Conservation (phyloP, 257 asterid species). For the Phtheirospermum japonicum region DNA sequence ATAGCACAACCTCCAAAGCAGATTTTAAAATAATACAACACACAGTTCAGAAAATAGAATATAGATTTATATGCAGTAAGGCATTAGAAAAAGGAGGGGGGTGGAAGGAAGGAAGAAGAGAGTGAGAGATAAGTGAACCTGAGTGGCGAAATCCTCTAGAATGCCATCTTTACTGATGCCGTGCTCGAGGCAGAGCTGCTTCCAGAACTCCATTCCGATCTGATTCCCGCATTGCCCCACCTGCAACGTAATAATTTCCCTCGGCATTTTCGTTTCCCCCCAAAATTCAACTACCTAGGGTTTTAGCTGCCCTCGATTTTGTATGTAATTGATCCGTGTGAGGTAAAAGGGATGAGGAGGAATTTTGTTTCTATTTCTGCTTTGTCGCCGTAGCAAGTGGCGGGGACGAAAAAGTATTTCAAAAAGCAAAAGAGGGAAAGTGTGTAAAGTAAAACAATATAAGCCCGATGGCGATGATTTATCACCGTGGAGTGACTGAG, state of each 20-base stretch:
- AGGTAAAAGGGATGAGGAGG: neutral
- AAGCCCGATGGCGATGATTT: no score
- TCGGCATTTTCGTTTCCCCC: slow-evolving; percentile 56
- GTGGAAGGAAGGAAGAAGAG: no score
- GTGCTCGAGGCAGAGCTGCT: slow-evolving; percentile 98
- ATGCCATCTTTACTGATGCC: slow-evolving; percentile 97
- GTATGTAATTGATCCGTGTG: neutral
- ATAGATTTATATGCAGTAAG: neutral
- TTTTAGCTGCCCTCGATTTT: neutral
- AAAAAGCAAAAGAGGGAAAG: neutral
- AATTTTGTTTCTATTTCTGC: neutral
- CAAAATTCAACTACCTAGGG: slow-evolving; percentile 3
- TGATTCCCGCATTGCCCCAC: slow-evolving; percentile 99
- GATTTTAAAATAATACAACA: neutral
- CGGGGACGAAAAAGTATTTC: neutral
- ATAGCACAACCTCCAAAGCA: neutral
- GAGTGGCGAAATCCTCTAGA: slow-evolving; percentile 97
- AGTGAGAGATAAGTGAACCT: slow-evolving; percentile 9
- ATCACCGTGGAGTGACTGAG: no score
- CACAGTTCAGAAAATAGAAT: neutral
- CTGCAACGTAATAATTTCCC: slow-evolving; percentile 90
- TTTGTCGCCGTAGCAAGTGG: slow-evolving; percentile 3
- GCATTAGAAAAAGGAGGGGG: neutral
- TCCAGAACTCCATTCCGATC: slow-evolving; percentile 99
- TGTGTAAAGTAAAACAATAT: neutral